phyloP scores from a whole-genome alignment of 306 rosid species.

The Dalbergia cochinchinensis region DNA sequence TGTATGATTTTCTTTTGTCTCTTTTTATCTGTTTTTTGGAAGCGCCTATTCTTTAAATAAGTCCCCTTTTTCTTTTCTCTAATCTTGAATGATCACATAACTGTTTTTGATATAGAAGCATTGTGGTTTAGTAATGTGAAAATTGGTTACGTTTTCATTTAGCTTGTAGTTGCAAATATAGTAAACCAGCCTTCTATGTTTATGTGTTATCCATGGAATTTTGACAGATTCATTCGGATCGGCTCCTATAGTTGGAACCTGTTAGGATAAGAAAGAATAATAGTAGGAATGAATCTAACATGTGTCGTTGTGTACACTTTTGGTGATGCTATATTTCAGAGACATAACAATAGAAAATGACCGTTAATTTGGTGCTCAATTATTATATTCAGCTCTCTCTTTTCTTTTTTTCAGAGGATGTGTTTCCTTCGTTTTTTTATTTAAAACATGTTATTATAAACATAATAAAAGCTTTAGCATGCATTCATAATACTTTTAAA shows the following conservation, averaged over 20 bases:
- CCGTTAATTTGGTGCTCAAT: neutral
- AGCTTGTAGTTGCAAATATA: conserved; percentile 40
- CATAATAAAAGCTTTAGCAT: too few species aligned
- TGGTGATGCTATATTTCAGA: conserved; percentile 30
- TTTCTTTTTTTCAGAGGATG: neutral
- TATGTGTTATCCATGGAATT: conserved; percentile 21
- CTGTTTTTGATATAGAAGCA: conserved; percentile 3
- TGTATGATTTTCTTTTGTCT: neutral
- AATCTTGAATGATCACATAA: neutral
- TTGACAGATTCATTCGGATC: conserved; percentile 25
- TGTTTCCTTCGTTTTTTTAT: neutral
- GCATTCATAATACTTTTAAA: too few species aligned
- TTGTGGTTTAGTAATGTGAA: conserved; percentile 26
- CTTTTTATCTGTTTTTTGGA: neutral
- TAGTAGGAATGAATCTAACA: conserved; percentile 1
- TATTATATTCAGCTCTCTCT: neutral
- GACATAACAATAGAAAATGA: neutral
- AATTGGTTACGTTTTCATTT: conserved; percentile 33
- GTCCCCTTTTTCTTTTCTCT: neutral
- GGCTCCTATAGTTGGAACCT: conserved; percentile 26
- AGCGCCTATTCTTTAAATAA: conserved; percentile 14
- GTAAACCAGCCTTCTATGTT: conserved; percentile 28
- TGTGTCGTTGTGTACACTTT: neutral
- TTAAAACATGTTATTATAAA: neutral
- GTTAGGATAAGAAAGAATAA: too few species aligned